Conservation (phyloP, 2,329 filamentous ascomycete species). For the Fusarium sp. region DNA sequence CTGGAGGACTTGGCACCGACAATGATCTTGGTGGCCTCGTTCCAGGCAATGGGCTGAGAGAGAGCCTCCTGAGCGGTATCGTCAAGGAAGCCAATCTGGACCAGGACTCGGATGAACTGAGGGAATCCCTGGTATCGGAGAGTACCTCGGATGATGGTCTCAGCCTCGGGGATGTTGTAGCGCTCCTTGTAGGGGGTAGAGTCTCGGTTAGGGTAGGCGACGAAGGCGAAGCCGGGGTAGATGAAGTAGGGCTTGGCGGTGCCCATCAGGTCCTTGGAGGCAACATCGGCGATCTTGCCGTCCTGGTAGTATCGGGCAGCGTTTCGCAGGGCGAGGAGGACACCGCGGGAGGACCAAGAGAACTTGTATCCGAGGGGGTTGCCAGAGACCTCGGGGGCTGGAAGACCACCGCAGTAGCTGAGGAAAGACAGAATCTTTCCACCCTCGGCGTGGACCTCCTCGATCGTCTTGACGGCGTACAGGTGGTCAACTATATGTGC, state of each 20-base stretch:
- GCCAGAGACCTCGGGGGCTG: constrained; percentile 75
- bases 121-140: constrained; percentile 92
- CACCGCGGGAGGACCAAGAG: constrained; percentile 72
- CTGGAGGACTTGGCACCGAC: constrained; percentile 74
- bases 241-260: constrained; percentile 91
- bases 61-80: constrained; percentile 68
- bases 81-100: constrained; percentile 89
- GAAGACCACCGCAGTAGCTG: constrained; percentile 86
- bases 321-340: constrained; percentile 88
- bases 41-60: constrained; percentile 79
- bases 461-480: constrained; percentile 89
- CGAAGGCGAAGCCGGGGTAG: constrained; percentile 87
- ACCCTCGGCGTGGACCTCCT: constrained; percentile 85
- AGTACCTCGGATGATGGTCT: constrained; percentile 86
- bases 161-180: constrained; percentile 92
- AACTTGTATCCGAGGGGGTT: constrained; percentile 92
- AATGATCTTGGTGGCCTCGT: constrained; percentile 84
- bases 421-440: constrained; percentile 88
- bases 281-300: constrained; percentile 77
- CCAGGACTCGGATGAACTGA: constrained; percentile 86
- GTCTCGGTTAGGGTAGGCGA: constrained; percentile 94
- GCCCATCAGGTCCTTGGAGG: constrained; percentile 79
- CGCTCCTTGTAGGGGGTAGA: constrained; percentile 88
- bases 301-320: constrained; percentile 85
- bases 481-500: constrained; percentile 49